Conservation (phyloP, 345 rosid genomes). For the Dipteronia sinensis region DNA sequence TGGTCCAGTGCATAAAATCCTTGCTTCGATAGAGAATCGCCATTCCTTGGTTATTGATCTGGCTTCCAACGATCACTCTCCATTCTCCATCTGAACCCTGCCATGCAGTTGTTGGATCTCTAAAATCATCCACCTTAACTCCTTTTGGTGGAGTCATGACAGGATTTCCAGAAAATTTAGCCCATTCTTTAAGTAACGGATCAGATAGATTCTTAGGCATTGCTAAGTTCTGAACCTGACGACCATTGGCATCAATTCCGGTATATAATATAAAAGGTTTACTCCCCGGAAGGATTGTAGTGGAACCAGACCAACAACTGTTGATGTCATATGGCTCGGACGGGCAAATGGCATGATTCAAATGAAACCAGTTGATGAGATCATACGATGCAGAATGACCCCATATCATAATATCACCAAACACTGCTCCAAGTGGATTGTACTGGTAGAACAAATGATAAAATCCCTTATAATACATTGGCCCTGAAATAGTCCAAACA, state of each 20-base stretch:
- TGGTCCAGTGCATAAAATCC: slow-evolving; percentile 52
- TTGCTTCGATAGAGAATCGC: slow-evolving; percentile 48
- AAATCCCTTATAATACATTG: too few relatives aligned
- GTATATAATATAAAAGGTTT: slow-evolving; percentile 66
- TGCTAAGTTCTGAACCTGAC: slow-evolving; percentile 68
- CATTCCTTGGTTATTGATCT: slow-evolving; percentile 35
- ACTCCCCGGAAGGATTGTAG: slow-evolving; percentile 57
- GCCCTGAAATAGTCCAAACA: too few relatives aligned
- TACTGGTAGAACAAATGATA: too few relatives aligned
- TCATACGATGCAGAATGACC: slow-evolving; percentile 75
- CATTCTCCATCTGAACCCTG: slow-evolving; percentile 41
- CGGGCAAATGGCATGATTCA: slow-evolving; percentile 56
- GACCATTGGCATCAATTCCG: slow-evolving; percentile 40
- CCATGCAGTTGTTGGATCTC: slow-evolving; percentile 80
- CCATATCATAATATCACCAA: slow-evolving; percentile 50
- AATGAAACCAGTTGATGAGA: slow-evolving; percentile 68
- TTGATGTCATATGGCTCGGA: slow-evolving; percentile 54
- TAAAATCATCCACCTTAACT: slow-evolving; percentile 38
- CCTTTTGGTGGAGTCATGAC: slow-evolving; percentile 53
- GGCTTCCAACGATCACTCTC: slow-evolving; percentile 47
- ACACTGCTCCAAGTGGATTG: too few relatives aligned
- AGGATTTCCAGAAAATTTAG: slow-evolving; percentile 54
- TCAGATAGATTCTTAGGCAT: slow-evolving; percentile 53
- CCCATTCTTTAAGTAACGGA: slow-evolving; percentile 66
- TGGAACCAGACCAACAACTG: slow-evolving; percentile 78